Conservation (phyloP, 495 filamentous ascomycete species). For the Penicillium paradoxum region DNA sequence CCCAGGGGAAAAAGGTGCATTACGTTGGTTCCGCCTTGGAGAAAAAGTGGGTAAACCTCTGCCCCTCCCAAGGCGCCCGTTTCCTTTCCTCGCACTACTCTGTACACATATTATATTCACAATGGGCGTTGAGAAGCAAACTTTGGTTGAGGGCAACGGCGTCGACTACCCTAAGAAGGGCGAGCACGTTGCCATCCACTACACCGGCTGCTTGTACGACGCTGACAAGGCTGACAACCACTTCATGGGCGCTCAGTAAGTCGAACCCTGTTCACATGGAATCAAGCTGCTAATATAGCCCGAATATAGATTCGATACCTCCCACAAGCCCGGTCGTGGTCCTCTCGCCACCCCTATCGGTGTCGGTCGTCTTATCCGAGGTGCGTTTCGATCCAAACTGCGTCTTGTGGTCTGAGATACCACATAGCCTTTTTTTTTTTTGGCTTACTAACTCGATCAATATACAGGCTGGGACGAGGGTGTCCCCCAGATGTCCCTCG, state of each 20-base stretch:
- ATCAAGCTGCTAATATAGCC: background rate
- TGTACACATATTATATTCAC: slow-evolving; percentile 9
- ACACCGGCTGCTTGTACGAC: slow-evolving; percentile 78
- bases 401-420: background rate
- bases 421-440: background rate
- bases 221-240: slow-evolving; percentile 41
- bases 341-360: slow-evolving; percentile 68
- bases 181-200: slow-evolving; percentile 74
- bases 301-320: slow-evolving; percentile 70
- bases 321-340: slow-evolving; percentile 48
- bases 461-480: slow-evolving; percentile 79
- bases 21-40: background rate
- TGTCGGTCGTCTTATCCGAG: slow-evolving; percentile 70
- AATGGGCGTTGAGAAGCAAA: slow-evolving; percentile 53
- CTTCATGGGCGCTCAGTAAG: slow-evolving; percentile 48
- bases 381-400: slow-evolving; percentile 37
- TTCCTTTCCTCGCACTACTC: background rate
- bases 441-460: slow-evolving; percentile 1
- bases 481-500: slow-evolving; percentile 69
- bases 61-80: background rate
- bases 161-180: slow-evolving; percentile 52
- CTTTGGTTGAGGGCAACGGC: slow-evolving; percentile 46
- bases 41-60: slow-evolving; percentile 1
- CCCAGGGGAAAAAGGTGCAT: background rate
- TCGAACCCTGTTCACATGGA: background rate